Evolutionary conservation across 73 alveolate species (phyloP), one percentile per base, ranked within the genome.

Genomic region (Diophrys sp.): DNA sequence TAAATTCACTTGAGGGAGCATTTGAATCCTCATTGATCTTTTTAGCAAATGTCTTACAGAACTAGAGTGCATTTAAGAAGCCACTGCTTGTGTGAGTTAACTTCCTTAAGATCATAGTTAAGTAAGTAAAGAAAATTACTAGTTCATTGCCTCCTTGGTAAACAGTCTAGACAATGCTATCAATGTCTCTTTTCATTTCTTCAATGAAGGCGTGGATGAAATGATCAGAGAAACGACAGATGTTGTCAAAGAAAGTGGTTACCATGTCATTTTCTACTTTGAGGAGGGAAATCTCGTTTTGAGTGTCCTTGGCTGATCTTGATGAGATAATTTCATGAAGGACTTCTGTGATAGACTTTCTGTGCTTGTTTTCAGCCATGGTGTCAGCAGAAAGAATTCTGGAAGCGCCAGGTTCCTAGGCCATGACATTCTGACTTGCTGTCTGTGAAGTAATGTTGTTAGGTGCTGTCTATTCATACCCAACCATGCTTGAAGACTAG

Each of bases 321-420:
- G 29, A 68, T 0, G 79, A 28, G 73, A 83, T 83, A 18, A 76
- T 67, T 5, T 83, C 91, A 27, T 83, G n/a, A 0, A 83, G 73
- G 24, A 83, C 62, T 31, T 83, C 91, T 0, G 91, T 83, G 25
- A 83, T 76, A 1, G 73, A 25, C 72, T 77, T 83, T 62, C 56
- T 83, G 23, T 75, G 57, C 44, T 67, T 31, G 25, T 79, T 57
- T 29, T 83, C 84, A n/a, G 69, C 69, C 56, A 83, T 56, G 1
- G 91, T 83, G n/a, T 83, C 91, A 23, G 91, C 84, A 25, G 84
- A 71, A 0, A 83, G 67, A 1, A 83, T 83, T 56, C 91, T 75
- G 5, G 85, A 73, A 24, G 87, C 83, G 8, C 82, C 91, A 8
- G 68, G 56, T 29, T 78, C 73, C 0, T 54, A 73, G 34, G 56